Evolutionary conservation across 2,329 filamentous ascomycete species (phyloP).

Genomic region (Golovinomyces cichoracearum): DNA sequence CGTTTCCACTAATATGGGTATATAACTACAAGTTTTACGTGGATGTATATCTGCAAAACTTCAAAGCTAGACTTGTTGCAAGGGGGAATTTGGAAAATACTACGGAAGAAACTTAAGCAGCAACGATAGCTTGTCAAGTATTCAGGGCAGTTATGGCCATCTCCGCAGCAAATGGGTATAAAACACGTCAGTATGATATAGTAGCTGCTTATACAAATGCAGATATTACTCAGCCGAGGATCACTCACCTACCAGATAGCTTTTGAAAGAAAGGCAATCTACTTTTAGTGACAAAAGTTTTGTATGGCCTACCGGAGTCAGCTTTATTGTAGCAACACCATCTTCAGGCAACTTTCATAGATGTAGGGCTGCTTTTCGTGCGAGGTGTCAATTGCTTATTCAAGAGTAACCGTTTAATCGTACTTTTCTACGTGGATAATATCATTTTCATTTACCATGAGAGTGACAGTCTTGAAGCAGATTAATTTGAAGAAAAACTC

Average conservation of each 20-base stretch:
- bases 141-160: constrained; percentile 1
- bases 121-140: constrained; percentile 1
- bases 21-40: constrained; percentile 12
- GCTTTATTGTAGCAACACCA: not conserved
- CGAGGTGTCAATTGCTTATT: constrained; percentile 2
- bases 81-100: constrained; percentile 7
- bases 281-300: not conserved
- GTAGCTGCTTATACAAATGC: not conserved
- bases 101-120: constrained; percentile 1
- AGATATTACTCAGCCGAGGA: not conserved
- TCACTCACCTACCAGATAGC: not conserved
- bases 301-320: not conserved
- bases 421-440: constrained; percentile 1
- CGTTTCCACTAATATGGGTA: constrained; percentile 3
- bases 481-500: not conserved
- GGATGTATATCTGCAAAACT: constrained; percentile 7
- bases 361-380: not conserved
- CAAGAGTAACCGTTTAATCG: not conserved
- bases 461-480: not conserved
- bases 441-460: not conserved
- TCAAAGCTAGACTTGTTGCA: constrained; percentile 9
- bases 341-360: not conserved
- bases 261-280: not conserved
- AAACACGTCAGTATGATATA: not conserved
- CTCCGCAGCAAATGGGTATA: not conserved